These are phyloP conservation scores for Lentinula novae-zelandiae DNA, from an alignment of 1,284 basidiomycete species.

Conservation along the genomic window DNA sequence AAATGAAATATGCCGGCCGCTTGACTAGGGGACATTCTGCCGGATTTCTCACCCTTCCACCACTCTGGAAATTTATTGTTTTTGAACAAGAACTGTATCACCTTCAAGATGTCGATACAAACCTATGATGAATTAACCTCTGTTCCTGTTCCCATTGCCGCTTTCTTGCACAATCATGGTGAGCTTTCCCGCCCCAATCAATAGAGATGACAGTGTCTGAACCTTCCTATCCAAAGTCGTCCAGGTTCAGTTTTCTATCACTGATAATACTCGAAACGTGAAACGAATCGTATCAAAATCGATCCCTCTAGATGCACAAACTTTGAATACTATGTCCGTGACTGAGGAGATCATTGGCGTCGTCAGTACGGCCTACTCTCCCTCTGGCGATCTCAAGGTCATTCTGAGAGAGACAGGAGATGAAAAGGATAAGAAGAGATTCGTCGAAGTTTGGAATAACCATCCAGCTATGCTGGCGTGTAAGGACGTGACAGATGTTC, in stretches of 20 bases:
- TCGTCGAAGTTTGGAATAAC: slow-evolving; percentile 60
- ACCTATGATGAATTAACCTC: slow-evolving; percentile 40
- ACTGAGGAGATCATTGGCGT: slow-evolving; percentile 41
- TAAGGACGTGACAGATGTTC: slow-evolving; percentile 54
- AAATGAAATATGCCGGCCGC: no score
- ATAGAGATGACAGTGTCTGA: not conserved
- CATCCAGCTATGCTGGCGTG: slow-evolving; percentile 34
- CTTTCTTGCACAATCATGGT: slow-evolving; percentile 30
- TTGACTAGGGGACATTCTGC: no score
- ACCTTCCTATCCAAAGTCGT: slow-evolving; percentile 27
- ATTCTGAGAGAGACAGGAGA: slow-evolving; percentile 39
- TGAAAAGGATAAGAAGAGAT: slow-evolving; percentile 39
- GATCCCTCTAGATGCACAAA: slow-evolving; percentile 25
- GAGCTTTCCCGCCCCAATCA: not conserved
- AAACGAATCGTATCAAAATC: slow-evolving; percentile 44
- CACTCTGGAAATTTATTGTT: no score
- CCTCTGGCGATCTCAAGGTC: slow-evolving; percentile 40
- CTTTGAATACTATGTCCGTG: slow-evolving; percentile 14
- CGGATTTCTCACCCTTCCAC: not conserved
- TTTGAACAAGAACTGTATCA: not conserved
- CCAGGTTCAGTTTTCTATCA: slow-evolving; percentile 38
- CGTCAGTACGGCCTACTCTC: slow-evolving; percentile 39
- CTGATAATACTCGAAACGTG: slow-evolving; percentile 45
- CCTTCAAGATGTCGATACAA: not conserved
- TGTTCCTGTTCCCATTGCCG: slow-evolving; percentile 36